Evolutionary conservation across 2,329 filamentous ascomycete species (phyloP), one percentile per base, ranked within the genome.

Genomic region (Hortaea werneckii): DNA sequence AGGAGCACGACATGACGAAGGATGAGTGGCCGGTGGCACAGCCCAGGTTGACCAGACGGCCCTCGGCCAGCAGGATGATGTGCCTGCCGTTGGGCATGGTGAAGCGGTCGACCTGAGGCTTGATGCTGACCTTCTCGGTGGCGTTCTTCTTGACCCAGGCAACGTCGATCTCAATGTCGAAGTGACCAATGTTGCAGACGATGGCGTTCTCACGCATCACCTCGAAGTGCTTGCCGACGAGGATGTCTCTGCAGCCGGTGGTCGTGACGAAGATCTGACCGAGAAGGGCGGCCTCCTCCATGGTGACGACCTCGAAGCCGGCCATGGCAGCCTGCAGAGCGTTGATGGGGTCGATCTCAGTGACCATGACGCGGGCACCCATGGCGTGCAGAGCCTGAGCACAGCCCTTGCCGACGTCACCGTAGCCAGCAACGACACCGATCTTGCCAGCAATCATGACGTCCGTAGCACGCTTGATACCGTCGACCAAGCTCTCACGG

Each of bases 371-470:
- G 65, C 89, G 88, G 61, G 90, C 90, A 79, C 90, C 90, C 88
- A 96, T 95, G 74, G 83, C 84, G 75, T 87, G 84, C 55, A 98
- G 87, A 65, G 90, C 90, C 77, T 92, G 80, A 64, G 90, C 89
- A 70, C 92, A 96, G 63, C 90, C 90, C 84, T 98, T 98, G 71
- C 90, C 90, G 70, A 98, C 92, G 74, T 98, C 90, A 82, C 90
- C 90, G 78, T 84, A 98, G 70, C 92, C 92, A 64, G 92, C 92
- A 59, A 98, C 92, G 59, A 96, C 89, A 58, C 87, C 88, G 64
- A 95, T 82, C 85, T 98, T 96, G 71, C 92, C 92, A 66, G 92
- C 92, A 78, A 96, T 90, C 92, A 98, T 98, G 73, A 96, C 92
- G 77, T 98, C 90, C 71, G 92, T 98, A 63, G 92, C 90, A 77